Conservation (phyloP, 2,329 filamentous ascomycete species). For the Bipolaris sorokiniana region DNA sequence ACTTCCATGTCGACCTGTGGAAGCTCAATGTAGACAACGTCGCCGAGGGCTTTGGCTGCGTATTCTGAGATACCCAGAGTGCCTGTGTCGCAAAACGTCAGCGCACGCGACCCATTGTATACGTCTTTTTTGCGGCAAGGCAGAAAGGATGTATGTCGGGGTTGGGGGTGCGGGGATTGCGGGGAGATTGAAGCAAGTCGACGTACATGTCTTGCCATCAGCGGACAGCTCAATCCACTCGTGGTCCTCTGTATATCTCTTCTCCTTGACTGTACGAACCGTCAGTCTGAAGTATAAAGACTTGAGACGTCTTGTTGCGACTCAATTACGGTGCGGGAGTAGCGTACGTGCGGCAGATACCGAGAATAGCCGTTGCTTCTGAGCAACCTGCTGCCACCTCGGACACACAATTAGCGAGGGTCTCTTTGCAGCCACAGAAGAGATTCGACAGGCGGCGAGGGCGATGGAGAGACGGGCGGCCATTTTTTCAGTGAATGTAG, state of each 20-base stretch:
- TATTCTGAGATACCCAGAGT: slow-evolving; percentile 87
- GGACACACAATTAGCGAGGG: slow-evolving; percentile 35
- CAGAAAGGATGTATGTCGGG: not conserved
- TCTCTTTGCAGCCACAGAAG: slow-evolving; percentile 33
- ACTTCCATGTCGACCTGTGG: slow-evolving; percentile 74
- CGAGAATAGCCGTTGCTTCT: slow-evolving; percentile 48
- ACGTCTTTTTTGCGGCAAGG: not conserved
- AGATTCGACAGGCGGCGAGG: slow-evolving; percentile 46
- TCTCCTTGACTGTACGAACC: slow-evolving; percentile 61
- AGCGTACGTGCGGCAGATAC: slow-evolving; percentile 44
- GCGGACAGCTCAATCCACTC: slow-evolving; percentile 93
- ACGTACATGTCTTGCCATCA: slow-evolving; percentile 77
- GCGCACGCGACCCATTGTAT: not conserved
- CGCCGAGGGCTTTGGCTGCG: slow-evolving; percentile 88
- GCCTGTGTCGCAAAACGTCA: slow-evolving; percentile 48
- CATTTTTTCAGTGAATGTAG: slow-evolving; percentile 33
- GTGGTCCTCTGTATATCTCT: slow-evolving; percentile 95
- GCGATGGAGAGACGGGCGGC: slow-evolving; percentile 42
- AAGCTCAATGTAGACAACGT: slow-evolving; percentile 97
- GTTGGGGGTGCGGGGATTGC: slow-evolving; percentile 8
- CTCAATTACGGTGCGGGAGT: slow-evolving; percentile 9
- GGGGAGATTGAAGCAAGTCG: slow-evolving; percentile 7
- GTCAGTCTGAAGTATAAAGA: slow-evolving; percentile 21
- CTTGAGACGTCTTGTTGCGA: not conserved
- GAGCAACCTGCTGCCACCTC: slow-evolving; percentile 30